Evolutionary conservation across 83 land plant species (phyloP).

Genomic region (Picea abies): DNA sequence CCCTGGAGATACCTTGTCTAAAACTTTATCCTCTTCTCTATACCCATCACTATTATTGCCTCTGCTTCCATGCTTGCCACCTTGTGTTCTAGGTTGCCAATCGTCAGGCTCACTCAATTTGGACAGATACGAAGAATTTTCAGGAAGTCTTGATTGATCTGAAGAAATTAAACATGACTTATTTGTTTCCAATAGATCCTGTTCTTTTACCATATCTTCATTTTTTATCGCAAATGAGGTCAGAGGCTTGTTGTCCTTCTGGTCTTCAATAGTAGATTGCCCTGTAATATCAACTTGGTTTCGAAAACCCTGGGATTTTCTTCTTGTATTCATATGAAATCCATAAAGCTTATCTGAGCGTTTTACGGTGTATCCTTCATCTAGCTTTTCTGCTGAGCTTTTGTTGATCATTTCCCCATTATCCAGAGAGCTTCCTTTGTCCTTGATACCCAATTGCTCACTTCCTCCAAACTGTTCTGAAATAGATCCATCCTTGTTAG

Average conservation of each 20-base stretch:
- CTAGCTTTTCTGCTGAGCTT: neutral
- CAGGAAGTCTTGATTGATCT: neutral
- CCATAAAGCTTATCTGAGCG: neutral
- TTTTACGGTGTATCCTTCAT: neutral
- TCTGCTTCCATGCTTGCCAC: neutral
- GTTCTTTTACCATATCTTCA: neutral
- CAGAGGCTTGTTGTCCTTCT: too few relatives aligned
- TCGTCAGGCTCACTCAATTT: conserved; percentile 2
- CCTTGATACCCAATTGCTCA: neutral
- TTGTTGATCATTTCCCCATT: neutral
- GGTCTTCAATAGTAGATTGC: too few relatives aligned
- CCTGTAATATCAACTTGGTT: conserved; percentile 1
- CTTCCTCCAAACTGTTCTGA: neutral
- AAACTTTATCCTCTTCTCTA: neutral
- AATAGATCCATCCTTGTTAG: conserved; percentile 1
- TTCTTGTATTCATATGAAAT: neutral
- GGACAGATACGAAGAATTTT: neutral
- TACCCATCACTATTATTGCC: neutral
- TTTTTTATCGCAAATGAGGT: neutral
- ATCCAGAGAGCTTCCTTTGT: neutral
- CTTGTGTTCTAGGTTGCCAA: neutral
- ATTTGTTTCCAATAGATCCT: neutral
- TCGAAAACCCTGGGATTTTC: neutral
- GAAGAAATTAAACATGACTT: neutral
- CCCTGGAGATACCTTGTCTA: neutral